phyloP scores from a whole-genome alignment of 2,329 filamentous ascomycete genomes.

The Cytospora schulzeri region DNA sequence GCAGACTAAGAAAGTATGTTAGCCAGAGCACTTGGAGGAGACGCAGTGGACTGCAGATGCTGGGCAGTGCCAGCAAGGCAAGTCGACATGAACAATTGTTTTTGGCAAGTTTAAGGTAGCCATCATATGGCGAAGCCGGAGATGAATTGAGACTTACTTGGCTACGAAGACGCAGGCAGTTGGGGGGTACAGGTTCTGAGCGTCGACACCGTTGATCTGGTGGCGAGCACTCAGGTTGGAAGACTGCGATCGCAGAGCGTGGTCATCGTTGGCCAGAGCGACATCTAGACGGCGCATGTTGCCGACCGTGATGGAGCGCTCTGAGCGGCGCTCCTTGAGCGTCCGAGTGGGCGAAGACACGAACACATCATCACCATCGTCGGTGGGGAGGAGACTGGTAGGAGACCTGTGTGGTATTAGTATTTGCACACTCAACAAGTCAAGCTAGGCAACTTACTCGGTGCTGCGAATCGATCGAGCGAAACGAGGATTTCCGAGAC shows the following conservation, averaged over 20 bases:
- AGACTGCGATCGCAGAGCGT: slow-evolving; percentile 18
- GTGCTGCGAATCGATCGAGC: slow-evolving; percentile 12
- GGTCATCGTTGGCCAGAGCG: slow-evolving; percentile 14
- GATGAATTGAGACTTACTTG: slow-evolving; percentile 52
- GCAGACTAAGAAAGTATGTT: slow-evolving; percentile 50
- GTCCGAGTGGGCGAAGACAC: slow-evolving; percentile 9
- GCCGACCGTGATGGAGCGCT: slow-evolving; percentile 7
- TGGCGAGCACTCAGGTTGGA: slow-evolving; percentile 28
- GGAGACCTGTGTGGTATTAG: slow-evolving; percentile 4
- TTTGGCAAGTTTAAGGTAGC: neutral
- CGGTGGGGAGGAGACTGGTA: neutral
- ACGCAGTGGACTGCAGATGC: neutral
- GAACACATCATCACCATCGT: slow-evolving; percentile 21
- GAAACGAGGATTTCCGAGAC: slow-evolving; percentile 6
- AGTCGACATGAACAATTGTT: neutral
- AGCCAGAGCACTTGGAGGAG: slow-evolving; percentile 11
- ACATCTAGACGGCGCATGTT: slow-evolving; percentile 21
- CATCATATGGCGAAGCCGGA: neutral
- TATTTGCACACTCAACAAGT: neutral
- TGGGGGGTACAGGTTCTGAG: slow-evolving; percentile 55
- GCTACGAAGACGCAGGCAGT: slow-evolving; percentile 66
- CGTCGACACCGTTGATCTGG: slow-evolving; percentile 43
- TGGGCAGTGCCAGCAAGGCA: neutral
- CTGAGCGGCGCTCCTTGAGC: slow-evolving; percentile 16
- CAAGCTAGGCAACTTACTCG: neutral